Conservation (phyloP, 2,329 filamentous ascomycete species). For the Sarocladium strictum region DNA sequence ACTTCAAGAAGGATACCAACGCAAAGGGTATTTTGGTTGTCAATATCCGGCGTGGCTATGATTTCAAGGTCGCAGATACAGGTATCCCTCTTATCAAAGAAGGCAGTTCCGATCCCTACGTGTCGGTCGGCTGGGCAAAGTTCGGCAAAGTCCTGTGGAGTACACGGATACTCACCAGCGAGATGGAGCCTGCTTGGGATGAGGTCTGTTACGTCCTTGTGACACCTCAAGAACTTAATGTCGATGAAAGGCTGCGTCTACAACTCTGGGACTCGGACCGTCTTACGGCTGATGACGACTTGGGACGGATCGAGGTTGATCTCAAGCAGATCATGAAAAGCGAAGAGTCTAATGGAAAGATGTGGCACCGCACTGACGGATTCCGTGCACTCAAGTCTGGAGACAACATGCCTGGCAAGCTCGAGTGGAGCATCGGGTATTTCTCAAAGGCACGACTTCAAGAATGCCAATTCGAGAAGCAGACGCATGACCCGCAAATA, state of each 20-base stretch:
- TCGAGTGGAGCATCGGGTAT: conserved; percentile 67
- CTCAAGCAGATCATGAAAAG: conserved; percentile 59
- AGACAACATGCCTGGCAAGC: conserved; percentile 62
- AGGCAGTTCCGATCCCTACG: conserved; percentile 64
- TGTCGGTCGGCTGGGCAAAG: conserved; percentile 71
- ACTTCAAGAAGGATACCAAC: conserved; percentile 70
- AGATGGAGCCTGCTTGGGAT: conserved; percentile 65
- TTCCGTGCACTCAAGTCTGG: conserved; percentile 60
- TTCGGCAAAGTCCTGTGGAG: conserved; percentile 59
- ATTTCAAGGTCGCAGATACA: conserved; percentile 66
- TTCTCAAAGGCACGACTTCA: conserved; percentile 62
- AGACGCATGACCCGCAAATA: conserved; percentile 53
- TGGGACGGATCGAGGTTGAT: conserved; percentile 66
- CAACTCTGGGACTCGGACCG: conserved; percentile 75
- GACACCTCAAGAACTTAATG: conserved; percentile 64
- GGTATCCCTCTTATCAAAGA: conserved; percentile 51
- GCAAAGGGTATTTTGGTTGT: conserved; percentile 60
- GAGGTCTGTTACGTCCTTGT: conserved; percentile 66
- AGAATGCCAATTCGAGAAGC: conserved; percentile 52
- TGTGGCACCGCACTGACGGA: conserved; percentile 58
- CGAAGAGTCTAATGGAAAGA: conserved; percentile 51
- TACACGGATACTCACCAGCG: conserved; percentile 58
- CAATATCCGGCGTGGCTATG: conserved; percentile 59
- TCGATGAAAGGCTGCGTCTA: conserved; percentile 61
- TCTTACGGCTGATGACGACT: conserved; percentile 65